Base-by-base conservation (phyloP, 805 yeast genomes). In the Metschnikowia noctiluminum region DNA sequence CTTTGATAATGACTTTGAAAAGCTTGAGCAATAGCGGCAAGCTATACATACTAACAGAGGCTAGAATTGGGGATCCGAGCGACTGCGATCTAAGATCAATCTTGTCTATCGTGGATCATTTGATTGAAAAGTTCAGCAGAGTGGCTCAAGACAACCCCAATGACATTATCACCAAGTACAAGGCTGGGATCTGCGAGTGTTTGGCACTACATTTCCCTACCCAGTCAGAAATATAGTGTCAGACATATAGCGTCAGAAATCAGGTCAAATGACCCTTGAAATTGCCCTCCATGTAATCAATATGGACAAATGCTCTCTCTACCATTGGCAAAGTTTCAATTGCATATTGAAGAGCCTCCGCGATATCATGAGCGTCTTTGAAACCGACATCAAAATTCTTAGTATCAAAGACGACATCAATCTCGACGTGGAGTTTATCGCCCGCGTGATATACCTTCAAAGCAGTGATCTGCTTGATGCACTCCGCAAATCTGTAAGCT, bases 301-400 rank as follows among this genome's bases (percentile, higher is more conserved):
- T 74, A 62, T 87, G 95, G 14, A 87, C 94, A 71, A 84, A 87
- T 1, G 91, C 89, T 45, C 95, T 71, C 61, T 87, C 92, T 2
- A 87, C 90, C 63, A 73, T 78, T 0, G 92, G 90, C 50, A 87
- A 68, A 0, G 90, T 81, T 55, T 87, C 95, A 27, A 87, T 73
- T 1, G 94, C 87, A 59, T 86, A 87, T 64, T 87, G 95, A 40
- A 87, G 67, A 0, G 91, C 84, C 63, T 87, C 95, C 3, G 89
- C 95, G 34, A 87, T 72, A 62, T 87, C 95, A 63, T 87, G 95
- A 46, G 83, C 73, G 57, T 87, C 95, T 50, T 82, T 77, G 59
- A 87, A 68, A 2, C 73, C 62, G 54, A 83, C 65, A 9, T 73
- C 62, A 28, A 69, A 68, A 53, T 80, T 80, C 35, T 64, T 66